phyloP scores from a whole-genome alignment of 352 stramenopile species.

The Globisporangium mamillatum region DNA sequence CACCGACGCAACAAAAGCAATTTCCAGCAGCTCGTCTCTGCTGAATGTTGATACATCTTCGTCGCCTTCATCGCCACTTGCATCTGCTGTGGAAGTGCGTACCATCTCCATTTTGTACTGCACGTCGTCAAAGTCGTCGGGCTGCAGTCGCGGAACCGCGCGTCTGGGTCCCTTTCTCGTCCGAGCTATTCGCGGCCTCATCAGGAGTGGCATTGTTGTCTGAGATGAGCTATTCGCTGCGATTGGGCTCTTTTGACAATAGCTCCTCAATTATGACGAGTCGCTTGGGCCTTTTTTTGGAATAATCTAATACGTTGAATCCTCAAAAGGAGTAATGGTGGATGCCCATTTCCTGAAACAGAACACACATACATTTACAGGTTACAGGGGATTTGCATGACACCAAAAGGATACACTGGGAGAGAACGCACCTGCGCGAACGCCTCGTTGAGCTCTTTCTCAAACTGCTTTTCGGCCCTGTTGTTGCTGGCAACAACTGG shows the following conservation, averaged over 20 bases:
- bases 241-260: not conserved
- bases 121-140: conserved; percentile 68
- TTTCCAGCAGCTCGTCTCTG: conserved; percentile 32
- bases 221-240: not conserved
- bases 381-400: not conserved
- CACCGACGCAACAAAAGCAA: conserved; percentile 28
- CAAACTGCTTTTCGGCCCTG: conserved; percentile 43
- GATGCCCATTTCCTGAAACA: conserved; percentile 49
- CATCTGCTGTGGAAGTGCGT: conserved; percentile 21
- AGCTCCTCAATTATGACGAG: not conserved
- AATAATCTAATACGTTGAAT: not conserved
- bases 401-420: not conserved
- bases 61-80: conserved; percentile 8
- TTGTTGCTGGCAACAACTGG: conserved; percentile 14
- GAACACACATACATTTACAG: not conserved
- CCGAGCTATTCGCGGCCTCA: not conserved
- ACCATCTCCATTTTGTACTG: conserved; percentile 64
- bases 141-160: conserved; percentile 25
- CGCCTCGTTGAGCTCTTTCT: conserved; percentile 66
- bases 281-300: not conserved
- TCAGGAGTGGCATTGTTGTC: not conserved
- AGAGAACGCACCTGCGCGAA: conserved; percentile 39
- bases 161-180: conserved; percentile 11
- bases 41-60: not conserved
- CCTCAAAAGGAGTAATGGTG: conserved; percentile 41